A percentile compares a stretch with the other conserved stretches of the same genome.
phyloP scores from a whole-genome alignment of 2,329 filamentous ascomycete species.

The Colletotrichum brevisporum region DNA sequence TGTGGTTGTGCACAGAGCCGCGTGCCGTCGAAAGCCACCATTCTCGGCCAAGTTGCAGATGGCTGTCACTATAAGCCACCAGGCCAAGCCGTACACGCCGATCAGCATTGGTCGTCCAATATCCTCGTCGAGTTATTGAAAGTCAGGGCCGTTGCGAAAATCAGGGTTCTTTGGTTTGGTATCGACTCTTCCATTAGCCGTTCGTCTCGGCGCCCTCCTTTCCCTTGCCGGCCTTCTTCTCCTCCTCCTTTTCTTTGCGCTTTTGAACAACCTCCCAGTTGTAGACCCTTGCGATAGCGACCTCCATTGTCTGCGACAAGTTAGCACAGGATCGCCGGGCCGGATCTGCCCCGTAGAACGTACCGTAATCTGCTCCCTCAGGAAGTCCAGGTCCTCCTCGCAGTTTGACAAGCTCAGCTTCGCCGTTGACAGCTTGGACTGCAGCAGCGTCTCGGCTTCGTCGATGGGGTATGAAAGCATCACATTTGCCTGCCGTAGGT shows the following conservation, averaged over 20 bases:
- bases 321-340: conserved; percentile 22
- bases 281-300: conserved; percentile 96
- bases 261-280: conserved; percentile 99
- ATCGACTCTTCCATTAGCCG: conserved; percentile 43
- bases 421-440: conserved; percentile 83
- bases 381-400: conserved; percentile 95
- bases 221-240: conserved; percentile 56
- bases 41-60: background rate
- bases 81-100: conserved; percentile 1
- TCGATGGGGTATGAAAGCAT: conserved; percentile 96
- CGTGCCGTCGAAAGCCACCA: background rate
- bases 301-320: conserved; percentile 85
- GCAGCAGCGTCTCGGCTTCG: conserved; percentile 85
- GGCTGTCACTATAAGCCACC: background rate
- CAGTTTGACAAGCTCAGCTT: conserved; percentile 87
- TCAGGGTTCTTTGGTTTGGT: conserved; percentile 33
- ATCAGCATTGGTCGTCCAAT: background rate
- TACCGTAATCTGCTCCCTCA: conserved; percentile 97
- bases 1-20: conserved; percentile 6
- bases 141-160: conserved; percentile 1
- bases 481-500: conserved; percentile 81
- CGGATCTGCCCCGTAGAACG: conserved; percentile 46
- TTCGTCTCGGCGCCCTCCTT: conserved; percentile 56
- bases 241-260: conserved; percentile 87
- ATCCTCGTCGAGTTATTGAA: background rate